Conservation (phyloP, 2,329 filamentous ascomycete genomes). For the Neofusicoccum ribis region DNA sequence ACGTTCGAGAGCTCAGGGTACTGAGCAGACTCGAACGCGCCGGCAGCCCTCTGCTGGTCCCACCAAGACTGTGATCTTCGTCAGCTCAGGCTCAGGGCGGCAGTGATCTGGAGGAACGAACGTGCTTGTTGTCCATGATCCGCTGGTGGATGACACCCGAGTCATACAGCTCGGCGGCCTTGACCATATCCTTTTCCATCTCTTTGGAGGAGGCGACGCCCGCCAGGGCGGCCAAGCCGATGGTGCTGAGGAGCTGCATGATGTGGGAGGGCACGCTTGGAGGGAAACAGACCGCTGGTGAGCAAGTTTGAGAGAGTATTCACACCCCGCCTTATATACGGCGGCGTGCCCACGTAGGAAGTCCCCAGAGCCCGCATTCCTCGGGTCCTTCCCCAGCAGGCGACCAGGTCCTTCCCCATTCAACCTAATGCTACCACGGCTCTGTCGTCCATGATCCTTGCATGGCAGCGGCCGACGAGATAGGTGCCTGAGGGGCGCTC, state of each 20-base stretch:
- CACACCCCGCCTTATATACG: neutral
- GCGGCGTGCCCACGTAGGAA: neutral
- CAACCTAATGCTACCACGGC: neutral
- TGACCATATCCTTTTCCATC: slow-evolving; percentile 36
- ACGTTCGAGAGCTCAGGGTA: slow-evolving; percentile 36
- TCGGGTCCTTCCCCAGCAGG: neutral
- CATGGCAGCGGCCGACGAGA: neutral
- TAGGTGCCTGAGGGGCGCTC: neutral
- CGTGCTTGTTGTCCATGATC: slow-evolving; percentile 37
- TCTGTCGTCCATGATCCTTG: neutral
- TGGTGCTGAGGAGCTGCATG: slow-evolving; percentile 11
- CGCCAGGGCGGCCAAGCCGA: slow-evolving; percentile 32
- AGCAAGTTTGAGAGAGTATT: slow-evolving; percentile 3
- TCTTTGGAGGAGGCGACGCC: slow-evolving; percentile 31
- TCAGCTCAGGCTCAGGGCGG: slow-evolving; percentile 25
- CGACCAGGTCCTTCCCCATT: neutral
- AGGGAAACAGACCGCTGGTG: neutral
- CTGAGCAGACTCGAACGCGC: slow-evolving; percentile 35
- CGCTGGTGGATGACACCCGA: slow-evolving; percentile 40
- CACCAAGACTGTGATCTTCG: slow-evolving; percentile 36
- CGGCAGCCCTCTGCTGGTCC: slow-evolving; percentile 35
- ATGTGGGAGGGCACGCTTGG: slow-evolving; percentile 1
- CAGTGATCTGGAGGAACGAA: neutral
- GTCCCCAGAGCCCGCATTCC: neutral
- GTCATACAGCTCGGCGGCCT: slow-evolving; percentile 39